Base-by-base conservation (phyloP, 192 early-diverging fungal genomes). In the Backusella luteola region DNA sequence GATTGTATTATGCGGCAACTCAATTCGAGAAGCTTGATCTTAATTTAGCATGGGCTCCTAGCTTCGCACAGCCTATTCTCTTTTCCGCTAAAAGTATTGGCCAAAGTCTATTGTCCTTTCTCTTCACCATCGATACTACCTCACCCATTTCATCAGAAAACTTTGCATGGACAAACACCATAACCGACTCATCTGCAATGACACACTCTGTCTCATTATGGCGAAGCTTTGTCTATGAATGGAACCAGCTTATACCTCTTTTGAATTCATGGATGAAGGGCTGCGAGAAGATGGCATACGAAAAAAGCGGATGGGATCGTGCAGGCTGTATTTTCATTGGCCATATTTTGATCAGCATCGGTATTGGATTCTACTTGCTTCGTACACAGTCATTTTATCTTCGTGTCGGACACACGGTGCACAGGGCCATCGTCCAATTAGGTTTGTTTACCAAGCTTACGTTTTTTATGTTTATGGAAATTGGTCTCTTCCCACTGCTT, bases 381-480 rank as follows among this genome's bases (percentile, higher is more conserved):
- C 56, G 23, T 63, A 29, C 56, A 9, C 56, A 26, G 3, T 63
- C 56, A 11, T 29, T 63, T 29, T 63, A 63, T 29, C 11, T 29
- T 63, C 56, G 12, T 14, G 56, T 29, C 14, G 56, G 56, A 14
- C 56, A 23, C 26, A 63, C 21, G 12, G 56, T 29, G 4, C 56
- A 63, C 23, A 29, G 29, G 23, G 56, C 29, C 56, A 23, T 63
- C 11, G 56, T 63, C 21, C 56, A 63, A 14, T 12, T 63, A 14
- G 56, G 56, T 15, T 14, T 63, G 32, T 26, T 63, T 26, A 63
- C 23, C 21, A 95, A 93, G 84, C 90, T 99, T 29, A 81, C 89
- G 0, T 89, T 95, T 71, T 97, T 98, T 80, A 84, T 98, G 9
- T 79, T 88, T 2, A 87, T 97, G 38, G 98, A 99, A 84, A 90